phyloP scores from a whole-genome alignment of 2,329 filamentous ascomycete species.

The Stromatinia cepivora region DNA sequence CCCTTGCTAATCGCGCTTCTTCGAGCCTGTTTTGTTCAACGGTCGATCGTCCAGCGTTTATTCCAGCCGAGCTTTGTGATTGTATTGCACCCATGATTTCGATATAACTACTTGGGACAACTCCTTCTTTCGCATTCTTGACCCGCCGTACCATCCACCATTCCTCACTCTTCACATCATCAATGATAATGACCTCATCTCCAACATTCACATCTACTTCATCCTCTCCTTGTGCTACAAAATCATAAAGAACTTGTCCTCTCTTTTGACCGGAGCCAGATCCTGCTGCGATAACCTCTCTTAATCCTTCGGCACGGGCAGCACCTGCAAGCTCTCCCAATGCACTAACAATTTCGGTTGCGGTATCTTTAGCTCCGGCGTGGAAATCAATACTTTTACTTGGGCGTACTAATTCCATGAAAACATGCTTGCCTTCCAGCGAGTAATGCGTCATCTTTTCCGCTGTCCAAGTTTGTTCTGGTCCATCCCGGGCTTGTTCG shows the following conservation, averaged over 20 bases:
- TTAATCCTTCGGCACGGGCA: slow-evolving; percentile 76
- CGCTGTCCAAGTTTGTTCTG: slow-evolving; percentile 88
- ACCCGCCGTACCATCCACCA: slow-evolving; percentile 96
- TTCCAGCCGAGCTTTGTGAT: slow-evolving; percentile 51
- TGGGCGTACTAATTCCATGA: slow-evolving; percentile 86
- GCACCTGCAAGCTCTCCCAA: slow-evolving; percentile 88
- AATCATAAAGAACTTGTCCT: slow-evolving; percentile 88
- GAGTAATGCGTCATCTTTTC: slow-evolving; percentile 98
- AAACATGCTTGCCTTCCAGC: slow-evolving; percentile 96
- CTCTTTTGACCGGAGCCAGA: slow-evolving; percentile 72
- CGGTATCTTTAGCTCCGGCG: slow-evolving; percentile 94
- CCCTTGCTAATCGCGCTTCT: slow-evolving; percentile 80
- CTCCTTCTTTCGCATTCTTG: slow-evolving; percentile 91
- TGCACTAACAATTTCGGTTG: slow-evolving; percentile 84
- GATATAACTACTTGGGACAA: slow-evolving; percentile 95
- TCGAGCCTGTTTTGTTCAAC: slow-evolving; percentile 78
- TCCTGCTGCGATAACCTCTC: slow-evolving; percentile 82
- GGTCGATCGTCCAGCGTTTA: slow-evolving; percentile 62
- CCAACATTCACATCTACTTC: slow-evolving; percentile 89
- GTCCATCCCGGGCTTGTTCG: slow-evolving; percentile 78
- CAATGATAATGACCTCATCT: slow-evolving; percentile 87
- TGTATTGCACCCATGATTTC: slow-evolving; percentile 74
- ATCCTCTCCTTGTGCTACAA: slow-evolving; percentile 93
- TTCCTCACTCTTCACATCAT: slow-evolving; percentile 90
- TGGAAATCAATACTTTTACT: slow-evolving; percentile 97